phyloP scores from a whole-genome alignment of 2,329 filamentous ascomycete genomes.

The Colletotrichum caudatum region DNA sequence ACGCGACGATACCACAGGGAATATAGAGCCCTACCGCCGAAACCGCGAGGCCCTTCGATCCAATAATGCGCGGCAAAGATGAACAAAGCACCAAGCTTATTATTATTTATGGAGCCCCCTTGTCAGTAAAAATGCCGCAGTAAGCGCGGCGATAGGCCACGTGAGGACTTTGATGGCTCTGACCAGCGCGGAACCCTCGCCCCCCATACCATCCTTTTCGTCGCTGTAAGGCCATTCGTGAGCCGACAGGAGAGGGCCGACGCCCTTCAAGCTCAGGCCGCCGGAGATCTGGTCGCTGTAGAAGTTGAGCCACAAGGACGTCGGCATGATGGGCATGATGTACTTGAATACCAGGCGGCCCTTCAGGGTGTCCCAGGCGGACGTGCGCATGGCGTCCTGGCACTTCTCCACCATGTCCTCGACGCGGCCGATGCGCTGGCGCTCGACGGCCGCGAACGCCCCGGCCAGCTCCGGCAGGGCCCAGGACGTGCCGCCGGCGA shows the following conservation, averaged over 20 bases:
- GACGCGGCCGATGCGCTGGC: constrained; percentile 19
- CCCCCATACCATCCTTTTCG: constrained; percentile 16
- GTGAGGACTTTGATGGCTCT: neutral
- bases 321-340: constrained; percentile 18
- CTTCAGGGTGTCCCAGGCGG: constrained; percentile 27
- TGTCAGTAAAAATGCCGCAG: constrained; percentile 22
- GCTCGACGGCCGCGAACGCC: constrained; percentile 26
- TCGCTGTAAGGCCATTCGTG: constrained; percentile 34
- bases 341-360: constrained; percentile 26
- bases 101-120: constrained; percentile 11
- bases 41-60: constrained; percentile 7
- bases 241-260: constrained; percentile 2
- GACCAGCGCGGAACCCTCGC: neutral
- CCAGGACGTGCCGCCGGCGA: constrained; percentile 12
- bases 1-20: neutral
- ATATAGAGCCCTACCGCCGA: neutral
- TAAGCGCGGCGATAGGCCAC: constrained; percentile 24
- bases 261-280: constrained; percentile 12
- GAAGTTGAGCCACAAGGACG: constrained; percentile 22
- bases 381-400: constrained; percentile 35
- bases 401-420: constrained; percentile 28
- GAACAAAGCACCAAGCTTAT: neutral
- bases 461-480: neutral
- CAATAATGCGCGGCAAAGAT: constrained; percentile 22
- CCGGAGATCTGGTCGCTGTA: constrained; percentile 27